Evolutionary conservation across 1,284 basidiomycete genomes (phyloP).

Genomic region (Ceratobasidium sp.): DNA sequence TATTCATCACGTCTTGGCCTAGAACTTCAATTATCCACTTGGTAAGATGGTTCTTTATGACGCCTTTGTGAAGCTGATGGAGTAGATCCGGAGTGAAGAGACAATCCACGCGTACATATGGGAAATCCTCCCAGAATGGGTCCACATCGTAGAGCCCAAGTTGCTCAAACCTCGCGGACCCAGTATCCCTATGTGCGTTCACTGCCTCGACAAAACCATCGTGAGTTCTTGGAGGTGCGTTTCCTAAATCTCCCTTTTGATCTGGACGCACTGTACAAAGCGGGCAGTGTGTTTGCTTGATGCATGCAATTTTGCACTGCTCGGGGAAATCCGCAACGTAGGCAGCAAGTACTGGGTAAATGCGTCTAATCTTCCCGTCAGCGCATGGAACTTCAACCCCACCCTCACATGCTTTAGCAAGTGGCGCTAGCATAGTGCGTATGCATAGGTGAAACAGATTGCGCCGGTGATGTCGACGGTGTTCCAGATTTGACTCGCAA

Average conservation of each 20-base stretch:
- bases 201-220: conserved; percentile 15
- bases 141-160: conserved; percentile 9
- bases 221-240: conserved; percentile 1
- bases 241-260: conserved; percentile 2
- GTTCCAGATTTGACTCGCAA: neutral
- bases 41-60: conserved; percentile 54
- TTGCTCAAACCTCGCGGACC: neutral
- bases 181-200: neutral
- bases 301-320: conserved; percentile 46
- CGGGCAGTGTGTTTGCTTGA: conserved; percentile 27
- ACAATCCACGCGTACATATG: conserved; percentile 52
- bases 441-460: conserved; percentile 20
- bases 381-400: conserved; percentile 27
- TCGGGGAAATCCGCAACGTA: conserved; percentile 47
- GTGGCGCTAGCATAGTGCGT: conserved; percentile 30
- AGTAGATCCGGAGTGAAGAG: conserved; percentile 55
- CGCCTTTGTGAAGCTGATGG: conserved; percentile 58
- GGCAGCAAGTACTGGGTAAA: conserved; percentile 38
- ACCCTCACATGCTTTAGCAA: conserved; percentile 5
- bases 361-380: conserved; percentile 32
- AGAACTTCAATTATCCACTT: conserved; percentile 45
- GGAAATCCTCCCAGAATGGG: conserved; percentile 55
- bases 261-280: conserved; percentile 24
- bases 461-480: neutral
- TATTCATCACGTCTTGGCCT: conserved; percentile 35